Percentiles rank a stretch among this genome's conserved stretches.
Evolutionary conservation across 768 basidiomycete genomes (phyloP).

Genomic region (Tylopilus balloui): DNA sequence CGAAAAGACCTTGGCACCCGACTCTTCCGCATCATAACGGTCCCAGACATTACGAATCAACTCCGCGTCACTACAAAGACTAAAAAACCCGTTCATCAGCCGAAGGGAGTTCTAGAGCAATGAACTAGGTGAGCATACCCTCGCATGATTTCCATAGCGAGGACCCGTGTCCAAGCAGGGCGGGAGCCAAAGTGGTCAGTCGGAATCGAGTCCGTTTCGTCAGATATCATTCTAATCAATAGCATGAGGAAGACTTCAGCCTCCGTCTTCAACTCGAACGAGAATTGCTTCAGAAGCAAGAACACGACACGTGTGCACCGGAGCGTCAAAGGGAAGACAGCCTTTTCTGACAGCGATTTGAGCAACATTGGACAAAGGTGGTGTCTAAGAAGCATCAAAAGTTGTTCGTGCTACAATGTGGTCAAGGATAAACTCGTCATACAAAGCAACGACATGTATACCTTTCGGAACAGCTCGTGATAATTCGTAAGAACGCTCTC

Average conservation of each 20-base stretch:
- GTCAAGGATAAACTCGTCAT: slow-evolving; percentile 1
- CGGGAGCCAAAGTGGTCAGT: slow-evolving; percentile 33
- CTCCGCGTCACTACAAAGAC: slow-evolving; percentile 75
- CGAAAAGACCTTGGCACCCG: slow-evolving; percentile 67
- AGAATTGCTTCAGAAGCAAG: slow-evolving; percentile 88
- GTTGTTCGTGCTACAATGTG: slow-evolving; percentile 62
- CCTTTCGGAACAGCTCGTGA: slow-evolving; percentile 79
- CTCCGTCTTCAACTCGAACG: slow-evolving; percentile 72
- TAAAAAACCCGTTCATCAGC: slow-evolving; percentile 25
- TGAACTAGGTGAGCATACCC: slow-evolving; percentile 44
- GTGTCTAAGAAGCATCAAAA: slow-evolving; percentile 81
- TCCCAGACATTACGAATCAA: slow-evolving; percentile 77
- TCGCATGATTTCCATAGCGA: slow-evolving; percentile 90
- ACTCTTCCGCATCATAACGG: slow-evolving; percentile 60
- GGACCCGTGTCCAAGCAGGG: slow-evolving; percentile 83
- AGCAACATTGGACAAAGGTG: slow-evolving; percentile 89
- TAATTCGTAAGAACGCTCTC: slow-evolving; percentile 96
- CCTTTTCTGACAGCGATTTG: slow-evolving; percentile 76
- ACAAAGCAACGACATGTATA: slow-evolving; percentile 27
- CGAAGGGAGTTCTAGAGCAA: not conserved
- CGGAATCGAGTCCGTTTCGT: slow-evolving; percentile 40
- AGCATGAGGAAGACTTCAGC: slow-evolving; percentile 82
- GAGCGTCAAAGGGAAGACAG: slow-evolving; percentile 81
- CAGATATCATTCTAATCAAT: slow-evolving; percentile 58
- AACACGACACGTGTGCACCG: slow-evolving; percentile 93